Evolutionary conservation across 129 eudicot genomes (phyloP), one percentile per base, ranked within the genome.

Genomic region (Helichrysum umbraculigerum): DNA sequence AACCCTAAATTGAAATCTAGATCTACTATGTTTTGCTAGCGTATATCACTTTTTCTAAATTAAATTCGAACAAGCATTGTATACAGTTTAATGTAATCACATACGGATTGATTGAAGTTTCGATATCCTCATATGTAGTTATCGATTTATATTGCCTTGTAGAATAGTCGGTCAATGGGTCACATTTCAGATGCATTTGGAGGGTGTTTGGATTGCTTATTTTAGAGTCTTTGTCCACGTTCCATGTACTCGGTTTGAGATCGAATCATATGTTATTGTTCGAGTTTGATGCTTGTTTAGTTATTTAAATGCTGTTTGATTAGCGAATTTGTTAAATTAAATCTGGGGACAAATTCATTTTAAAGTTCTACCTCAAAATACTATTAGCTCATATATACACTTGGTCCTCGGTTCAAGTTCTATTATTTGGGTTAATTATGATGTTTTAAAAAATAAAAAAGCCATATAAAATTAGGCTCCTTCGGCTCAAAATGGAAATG

Each of bases 1-100:
- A 67, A 37, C 59, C 35, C 61, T 35, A 39, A 69, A 11, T 77
- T 69, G 76, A 41, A 41, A 74, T 58, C 4, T 25, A 58, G 61
- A 78, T 78, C 51, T 54, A 57, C 25, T 58, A 32, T 37, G 57
- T 25, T 4, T 61, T 30, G 20, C 29, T 16, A 5, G 5, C 57
- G 0, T n/a, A 7, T 57, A 7, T 57, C 12, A 5, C 5, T 19
- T 57, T 54, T 57, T 19, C 9, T 7, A n/a, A n/a, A 16, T 51
- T 34, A 22, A 7, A 20, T 11, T 52, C 7, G 66, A 33, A 52
- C 35, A 25, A 19, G 19, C 11, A 25, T 14, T 14, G n/a, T 47
- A 14, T 12, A 14, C 54, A 47, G 12, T 47, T 11, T 47, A 17
- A 12, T 47, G 54, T 47, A 47, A 47, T 47, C 54, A 47, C 17